Evolutionary conservation across 1,139 yeast genomes (phyloP), one percentile per base, ranked within the genome.

Genomic region (Saccharomyces hybrid): DNA sequence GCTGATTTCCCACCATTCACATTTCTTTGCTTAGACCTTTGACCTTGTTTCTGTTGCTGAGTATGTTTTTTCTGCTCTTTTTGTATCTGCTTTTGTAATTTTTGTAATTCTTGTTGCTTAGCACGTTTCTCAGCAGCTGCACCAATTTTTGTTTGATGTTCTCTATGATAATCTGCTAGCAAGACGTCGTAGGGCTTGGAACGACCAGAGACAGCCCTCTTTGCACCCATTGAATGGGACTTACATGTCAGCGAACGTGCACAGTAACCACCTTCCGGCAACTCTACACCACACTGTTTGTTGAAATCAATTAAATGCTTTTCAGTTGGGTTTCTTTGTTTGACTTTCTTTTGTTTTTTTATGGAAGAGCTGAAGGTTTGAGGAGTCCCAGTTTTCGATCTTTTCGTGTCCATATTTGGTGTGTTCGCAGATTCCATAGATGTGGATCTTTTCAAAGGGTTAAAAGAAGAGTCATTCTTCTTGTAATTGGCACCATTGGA

Each of bases 161-260:
- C 81, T 66, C 90, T 84, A 72, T 93, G 99, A 68, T 93, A 91
- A 48, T 88, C 93, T 47, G 93, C 91, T 56, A 93, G 75, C 53
- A 93, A 75, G 27, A 84, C 84, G 71, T 93, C 99, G 70, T 90
- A 93, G 0, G 97, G 91, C 7, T 95, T 91, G 52, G 95, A 83
- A 63, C 99, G 79, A 5, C 99, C 99, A 31, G 83, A 83, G 26
- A 93, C 99, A 1, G 97, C 93, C 63, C 99, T 80, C 66, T 93
- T 93, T 26, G 97, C 96, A 28, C 97, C 97, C 97, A 93, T 91
- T 0, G 97, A 88, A 71, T 93, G 99, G 0, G 98, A 90, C 69
- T 93, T 93, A 77, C 99, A 93, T 0, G 99, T 93, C 58, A 93
- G 76, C 0, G 97, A 89, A 54, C 99, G 79, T 5, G 97, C 97